Conservation (phyloP, 139 green algal genomes). For the Chlamydomonas sp. region DNA sequence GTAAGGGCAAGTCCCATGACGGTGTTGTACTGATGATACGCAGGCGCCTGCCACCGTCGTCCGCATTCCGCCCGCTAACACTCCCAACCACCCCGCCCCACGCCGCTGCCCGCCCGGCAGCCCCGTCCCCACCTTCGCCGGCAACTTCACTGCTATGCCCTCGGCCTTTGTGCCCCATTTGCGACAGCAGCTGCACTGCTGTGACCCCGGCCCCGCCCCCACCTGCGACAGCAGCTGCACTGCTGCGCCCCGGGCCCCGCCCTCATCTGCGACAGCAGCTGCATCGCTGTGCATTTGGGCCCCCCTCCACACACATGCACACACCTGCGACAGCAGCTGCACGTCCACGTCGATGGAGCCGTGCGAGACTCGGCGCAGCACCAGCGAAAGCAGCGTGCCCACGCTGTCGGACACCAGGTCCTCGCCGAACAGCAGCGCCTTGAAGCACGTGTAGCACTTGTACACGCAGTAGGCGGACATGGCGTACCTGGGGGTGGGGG, state of each 20-base stretch:
- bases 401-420: constrained; percentile 83
- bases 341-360: constrained; percentile 72
- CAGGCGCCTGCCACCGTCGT: too few relatives aligned
- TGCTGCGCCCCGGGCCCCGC: neutral
- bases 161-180: too few relatives aligned
- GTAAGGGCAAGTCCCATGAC: neutral
- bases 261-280: neutral
- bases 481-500: constrained; percentile 56
- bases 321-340: constrained; percentile 58
- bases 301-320: neutral
- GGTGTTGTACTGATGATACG: too few relatives aligned
- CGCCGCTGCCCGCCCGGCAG: too few relatives aligned
- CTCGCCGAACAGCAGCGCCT: constrained; percentile 85
- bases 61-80: neutral
- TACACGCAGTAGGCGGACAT: constrained; percentile 85
- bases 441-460: constrained; percentile 68
- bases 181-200: neutral
- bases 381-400: constrained; percentile 60
- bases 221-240: neutral
- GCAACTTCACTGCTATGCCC: too few relatives aligned
- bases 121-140: too few relatives aligned
- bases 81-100: neutral
- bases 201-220: neutral
- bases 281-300: neutral
- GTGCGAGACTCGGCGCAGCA: constrained; percentile 64